Base-by-base conservation (phyloP, 106 monocot species). In the Dendrobium huoshanense region DNA sequence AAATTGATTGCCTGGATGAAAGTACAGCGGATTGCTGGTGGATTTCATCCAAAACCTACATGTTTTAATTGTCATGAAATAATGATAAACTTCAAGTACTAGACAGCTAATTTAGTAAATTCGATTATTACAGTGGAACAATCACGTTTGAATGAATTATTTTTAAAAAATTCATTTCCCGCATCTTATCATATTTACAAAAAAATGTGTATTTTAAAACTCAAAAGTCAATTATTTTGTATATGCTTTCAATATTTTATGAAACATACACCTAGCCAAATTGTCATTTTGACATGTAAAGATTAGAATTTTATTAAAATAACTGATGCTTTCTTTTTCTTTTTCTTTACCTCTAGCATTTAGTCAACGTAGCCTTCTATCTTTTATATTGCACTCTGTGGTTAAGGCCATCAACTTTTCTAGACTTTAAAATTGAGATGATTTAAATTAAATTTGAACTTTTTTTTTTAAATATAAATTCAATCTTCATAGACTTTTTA, bases 21-120 rank as follows among this genome's bases (percentile, higher is more conserved):
- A 99, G 83, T 31, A 85, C 89, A 5, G 85, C 89, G 59, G 98
- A 92, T 81, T 99, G 98, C 84, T 99, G 98, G 51, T 99, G 98
- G 81, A 99, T 99, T 82, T 99, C 98, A 93, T 95, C 98, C 90
- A 99, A 84, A 80, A 99, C 98, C 98, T 99, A 86, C 31, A 72
- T 31, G 44, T 55, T 29, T 55, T 72, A 18, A 51, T 18, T 75
- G 29, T 15, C 70, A n/a, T 75, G 29, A 78, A 16, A 73, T 1
- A 75, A 56, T 56, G 33, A 78, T 27, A 73, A 70, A 61, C 48
- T 83, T 55, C 5, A 41, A 43, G 42, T 42, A 44, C 15, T 20
- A 4, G 7, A 44, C 43, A 74, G 74, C 16, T 37, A 29, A 33
- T n/a, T 64, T 24, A 7, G 51, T 2, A 51, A 51, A 51, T 51